A percentile compares a stretch with the other conserved stretches of the same genome.
phyloP scores from a whole-genome alignment of 768 basidiomycete genomes.

The Tephrocybe sp. region DNA sequence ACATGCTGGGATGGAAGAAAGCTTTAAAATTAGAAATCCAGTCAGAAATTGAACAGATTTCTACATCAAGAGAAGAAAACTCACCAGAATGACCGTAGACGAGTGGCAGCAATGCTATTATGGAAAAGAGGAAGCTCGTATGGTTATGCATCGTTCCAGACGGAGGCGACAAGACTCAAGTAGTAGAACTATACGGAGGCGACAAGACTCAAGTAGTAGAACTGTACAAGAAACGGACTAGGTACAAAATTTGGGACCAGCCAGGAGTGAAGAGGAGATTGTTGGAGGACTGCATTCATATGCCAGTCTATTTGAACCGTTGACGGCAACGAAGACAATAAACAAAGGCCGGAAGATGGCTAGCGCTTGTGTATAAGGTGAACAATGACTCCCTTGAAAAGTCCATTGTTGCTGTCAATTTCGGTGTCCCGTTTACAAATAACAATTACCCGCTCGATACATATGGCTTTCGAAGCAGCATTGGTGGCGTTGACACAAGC shows the following conservation, averaged over 20 bases:
- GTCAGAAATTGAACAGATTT: too few species aligned
- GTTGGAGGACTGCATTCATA: not conserved
- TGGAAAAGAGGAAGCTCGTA: not conserved
- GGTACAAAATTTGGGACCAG: not conserved
- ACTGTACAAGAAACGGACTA: not conserved
- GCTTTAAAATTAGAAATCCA: conserved; percentile 35
- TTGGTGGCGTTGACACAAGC: too few species aligned
- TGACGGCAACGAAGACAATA: not conserved
- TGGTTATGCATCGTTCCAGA: not conserved
- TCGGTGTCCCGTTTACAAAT: too few species aligned
- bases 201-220: not conserved
- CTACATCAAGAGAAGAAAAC: not conserved
- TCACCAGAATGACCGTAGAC: not conserved
- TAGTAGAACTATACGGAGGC: not conserved
- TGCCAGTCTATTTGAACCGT: not conserved
- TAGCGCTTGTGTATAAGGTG: too few species aligned
- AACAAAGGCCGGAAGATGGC: not conserved
- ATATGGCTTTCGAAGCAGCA: too few species aligned
- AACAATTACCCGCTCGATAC: too few species aligned
- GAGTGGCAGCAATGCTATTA: not conserved
- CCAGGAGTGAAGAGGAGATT: not conserved
- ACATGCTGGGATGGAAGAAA: conserved; percentile 60
- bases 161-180: too few species aligned
- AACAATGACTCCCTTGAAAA: too few species aligned
- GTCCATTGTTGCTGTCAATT: not conserved